Percentiles rank a stretch among this genome's conserved stretches.
phyloP scores from a whole-genome alignment of 2,329 filamentous ascomycete genomes.

The Juglanconis juglandina region DNA sequence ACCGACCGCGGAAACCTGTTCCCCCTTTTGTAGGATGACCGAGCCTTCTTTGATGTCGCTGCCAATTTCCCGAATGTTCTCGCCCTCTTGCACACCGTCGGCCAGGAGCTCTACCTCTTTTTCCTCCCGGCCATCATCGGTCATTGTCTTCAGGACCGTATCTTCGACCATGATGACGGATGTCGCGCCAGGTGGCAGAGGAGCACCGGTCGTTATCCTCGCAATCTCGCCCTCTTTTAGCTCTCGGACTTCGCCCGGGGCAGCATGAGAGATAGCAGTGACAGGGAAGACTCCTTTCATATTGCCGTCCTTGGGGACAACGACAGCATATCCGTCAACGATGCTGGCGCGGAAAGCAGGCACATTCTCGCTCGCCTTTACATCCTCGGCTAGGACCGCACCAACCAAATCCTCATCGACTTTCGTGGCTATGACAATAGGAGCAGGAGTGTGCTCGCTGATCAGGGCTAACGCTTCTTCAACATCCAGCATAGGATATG shows the following conservation, averaged over 20 bases:
- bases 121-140: slow-evolving; percentile 79
- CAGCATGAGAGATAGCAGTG: slow-evolving; percentile 79
- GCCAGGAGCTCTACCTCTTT: slow-evolving; percentile 83
- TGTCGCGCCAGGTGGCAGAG: slow-evolving; percentile 81
- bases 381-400: slow-evolving; percentile 76
- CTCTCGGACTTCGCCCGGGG: slow-evolving; percentile 62
- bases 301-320: slow-evolving; percentile 59
- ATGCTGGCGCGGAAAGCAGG: slow-evolving; percentile 95
- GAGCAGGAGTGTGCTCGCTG: slow-evolving; percentile 65
- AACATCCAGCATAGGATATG: slow-evolving; percentile 88
- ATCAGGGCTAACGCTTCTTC: slow-evolving; percentile 75
- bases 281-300: slow-evolving; percentile 83
- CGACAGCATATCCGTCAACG: slow-evolving; percentile 91
- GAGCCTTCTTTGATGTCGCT: slow-evolving; percentile 75
- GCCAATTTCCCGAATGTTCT: slow-evolving; percentile 88
- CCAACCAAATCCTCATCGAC: slow-evolving; percentile 69
- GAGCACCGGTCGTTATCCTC: slow-evolving; percentile 91
- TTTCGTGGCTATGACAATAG: slow-evolving; percentile 52
- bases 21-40: slow-evolving; percentile 70
- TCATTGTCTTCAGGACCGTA: slow-evolving; percentile 71
- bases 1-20: slow-evolving; percentile 79
- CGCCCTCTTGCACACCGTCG: slow-evolving; percentile 67
- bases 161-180: slow-evolving; percentile 98
- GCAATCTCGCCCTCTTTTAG: slow-evolving; percentile 74
- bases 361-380: slow-evolving; percentile 76